These are phyloP conservation scores for Heliocybe sulcata DNA, from an alignment of 1,284 basidiomycete species.

Conservation along the genomic window DNA sequence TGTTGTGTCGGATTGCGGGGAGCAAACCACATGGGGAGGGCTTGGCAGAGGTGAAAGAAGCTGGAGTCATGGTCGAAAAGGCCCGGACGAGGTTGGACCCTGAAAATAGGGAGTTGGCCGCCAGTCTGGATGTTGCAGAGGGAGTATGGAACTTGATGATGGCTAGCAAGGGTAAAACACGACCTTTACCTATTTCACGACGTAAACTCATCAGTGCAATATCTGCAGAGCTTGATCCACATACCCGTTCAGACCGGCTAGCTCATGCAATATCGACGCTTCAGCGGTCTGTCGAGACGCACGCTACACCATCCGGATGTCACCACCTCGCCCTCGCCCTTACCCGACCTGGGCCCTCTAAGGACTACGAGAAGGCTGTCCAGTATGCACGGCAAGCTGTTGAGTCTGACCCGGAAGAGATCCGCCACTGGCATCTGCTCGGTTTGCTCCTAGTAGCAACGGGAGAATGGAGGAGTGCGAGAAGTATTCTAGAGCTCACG, in stretches of 20 bases:
- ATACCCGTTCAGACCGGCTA: slow-evolving; percentile 53
- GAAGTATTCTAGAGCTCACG: slow-evolving; percentile 71
- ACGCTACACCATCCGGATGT: slow-evolving; percentile 56
- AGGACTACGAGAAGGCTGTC: slow-evolving; percentile 65
- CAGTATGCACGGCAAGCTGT: slow-evolving; percentile 68
- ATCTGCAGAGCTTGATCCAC: slow-evolving; percentile 53
- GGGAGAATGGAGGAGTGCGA: slow-evolving; percentile 79
- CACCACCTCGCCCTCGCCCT: slow-evolving; percentile 81
- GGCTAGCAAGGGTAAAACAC: slow-evolving; percentile 47
- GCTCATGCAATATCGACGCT: slow-evolving; percentile 54
- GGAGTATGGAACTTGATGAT: slow-evolving; percentile 58
- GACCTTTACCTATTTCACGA: too few relatives aligned
- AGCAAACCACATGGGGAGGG: slow-evolving; percentile 32
- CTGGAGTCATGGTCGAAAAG: slow-evolving; percentile 46
- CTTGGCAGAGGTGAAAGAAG: slow-evolving; percentile 46
- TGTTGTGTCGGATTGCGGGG: slow-evolving; percentile 54
- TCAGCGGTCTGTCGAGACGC: slow-evolving; percentile 41
- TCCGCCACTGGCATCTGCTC: slow-evolving; percentile 89
- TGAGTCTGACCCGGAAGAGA: slow-evolving; percentile 65
- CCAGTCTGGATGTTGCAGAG: slow-evolving; percentile 55
- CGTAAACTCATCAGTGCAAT: too few relatives aligned
- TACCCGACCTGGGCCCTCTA: slow-evolving; percentile 54
- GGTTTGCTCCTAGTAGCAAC: slow-evolving; percentile 75
- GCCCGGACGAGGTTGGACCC: slow-evolving; percentile 44
- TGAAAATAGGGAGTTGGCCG: slow-evolving; percentile 39